Base-by-base conservation (phyloP, 1,284 basidiomycete species). In the Melampsora americana region DNA sequence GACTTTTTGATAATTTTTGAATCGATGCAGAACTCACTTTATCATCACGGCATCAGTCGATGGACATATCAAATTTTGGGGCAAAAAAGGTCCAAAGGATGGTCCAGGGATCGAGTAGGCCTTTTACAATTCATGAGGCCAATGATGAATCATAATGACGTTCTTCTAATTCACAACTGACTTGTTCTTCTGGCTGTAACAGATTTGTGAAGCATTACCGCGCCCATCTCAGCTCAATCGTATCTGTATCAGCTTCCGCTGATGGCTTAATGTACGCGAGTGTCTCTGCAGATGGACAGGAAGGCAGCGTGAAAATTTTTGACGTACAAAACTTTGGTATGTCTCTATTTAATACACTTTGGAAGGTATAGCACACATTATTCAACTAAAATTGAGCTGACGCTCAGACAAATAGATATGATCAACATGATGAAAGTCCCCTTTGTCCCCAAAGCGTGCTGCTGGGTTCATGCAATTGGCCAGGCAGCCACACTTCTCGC, bases 51-150 rank as follows among this genome's bases (percentile, higher is more conserved):
- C 95, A 0, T 97, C 94, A 1, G 84, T 94, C 14, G 95, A 99
- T 81, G 96, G 96, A 0, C 92, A 95, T 83, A 85, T 99, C 80
- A 99, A 99, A 83, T 86, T 99, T 35, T 99, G 96, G 96, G 98
- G 97, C 86, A 99, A 99, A 84, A 93, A 96, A 84, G 90, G 66
- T n/a, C 30, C 70, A 5, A 65, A 72, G 23, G 48, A 77, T 39
- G 74, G 42, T 48, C 72, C 77, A n/a, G 82, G 82, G n/a, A 81
- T 83, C 64, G 82, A 83, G 71, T 83, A 82, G 46, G 82, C 82
- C 69, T 82, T 82, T 64, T 1, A 23, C 48, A 23, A 50, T 48
- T 42, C 1, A 76, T 42, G 39, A 9, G 39, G 39, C 4, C 11
- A 12, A 42, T 9, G 6, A 4, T 35, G 35, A 35, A 35, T 35